Evolutionary conservation across 208 protist species (phyloP).

Genomic region (Angomonas ambiguus): DNA sequence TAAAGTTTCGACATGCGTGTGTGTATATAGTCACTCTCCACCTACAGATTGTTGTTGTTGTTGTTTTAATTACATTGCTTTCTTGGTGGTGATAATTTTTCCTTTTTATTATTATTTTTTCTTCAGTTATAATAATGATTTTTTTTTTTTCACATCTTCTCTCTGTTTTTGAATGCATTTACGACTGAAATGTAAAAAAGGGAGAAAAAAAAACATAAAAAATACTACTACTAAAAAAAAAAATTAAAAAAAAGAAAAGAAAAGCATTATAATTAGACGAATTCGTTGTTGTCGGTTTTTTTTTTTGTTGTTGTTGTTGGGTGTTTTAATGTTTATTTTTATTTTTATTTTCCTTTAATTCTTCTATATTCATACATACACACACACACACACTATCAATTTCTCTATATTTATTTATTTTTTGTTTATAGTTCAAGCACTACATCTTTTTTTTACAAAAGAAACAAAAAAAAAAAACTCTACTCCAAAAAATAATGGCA

Average conservation of each 20-base stretch:
- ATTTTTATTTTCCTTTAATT: not conserved
- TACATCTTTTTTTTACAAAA: not conserved
- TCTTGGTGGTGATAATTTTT: not conserved
- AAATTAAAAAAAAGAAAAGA: slow-evolving; percentile 9
- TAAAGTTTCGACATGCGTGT: too few relatives aligned
- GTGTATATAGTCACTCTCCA: too few relatives aligned
- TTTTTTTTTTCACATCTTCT: too few relatives aligned
- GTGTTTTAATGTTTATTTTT: not conserved
- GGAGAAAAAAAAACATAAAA: slow-evolving; percentile 15
- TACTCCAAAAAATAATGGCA: not conserved
- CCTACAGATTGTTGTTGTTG: too few relatives aligned
- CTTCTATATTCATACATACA: slow-evolving; percentile 22
- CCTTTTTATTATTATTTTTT: not conserved
- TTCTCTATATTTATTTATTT: slow-evolving; percentile 27
- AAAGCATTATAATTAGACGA: too few relatives aligned
- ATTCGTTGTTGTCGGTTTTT: too few relatives aligned
- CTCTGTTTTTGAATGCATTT: too few relatives aligned
- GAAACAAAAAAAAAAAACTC: not conserved
- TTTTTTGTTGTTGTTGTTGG: too few relatives aligned
- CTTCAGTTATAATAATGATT: too few relatives aligned
- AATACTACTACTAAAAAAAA: not conserved
- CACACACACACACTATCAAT: too few relatives aligned
- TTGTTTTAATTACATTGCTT: not conserved
- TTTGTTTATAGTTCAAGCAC: slow-evolving; percentile 1
- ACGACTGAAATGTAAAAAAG: too few relatives aligned